Conservation (phyloP, 139 green algal species). For the Volvox africanus region DNA sequence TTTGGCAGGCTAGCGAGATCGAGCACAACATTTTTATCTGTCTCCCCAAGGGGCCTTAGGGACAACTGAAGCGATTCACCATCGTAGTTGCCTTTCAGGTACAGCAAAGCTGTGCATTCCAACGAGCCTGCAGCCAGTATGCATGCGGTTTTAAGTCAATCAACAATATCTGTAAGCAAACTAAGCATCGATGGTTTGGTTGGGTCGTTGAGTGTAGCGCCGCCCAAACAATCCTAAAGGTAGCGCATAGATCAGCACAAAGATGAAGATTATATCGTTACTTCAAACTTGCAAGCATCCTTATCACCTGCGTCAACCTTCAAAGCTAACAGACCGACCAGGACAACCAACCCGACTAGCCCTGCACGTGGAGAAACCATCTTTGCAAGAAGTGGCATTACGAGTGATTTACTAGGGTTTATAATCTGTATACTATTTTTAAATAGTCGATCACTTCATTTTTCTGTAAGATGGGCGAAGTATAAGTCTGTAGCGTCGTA, state of each 20-base stretch:
- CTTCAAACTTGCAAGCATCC: too few relatives aligned
- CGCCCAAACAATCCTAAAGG: too few relatives aligned
- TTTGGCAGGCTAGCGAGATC: background rate
- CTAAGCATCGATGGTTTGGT: too few relatives aligned
- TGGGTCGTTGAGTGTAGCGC: too few relatives aligned
- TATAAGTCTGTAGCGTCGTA: background rate
- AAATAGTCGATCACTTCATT: background rate
- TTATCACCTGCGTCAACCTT: background rate
- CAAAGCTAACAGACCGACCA: background rate
- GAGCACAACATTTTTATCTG: background rate
- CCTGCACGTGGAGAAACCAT: background rate
- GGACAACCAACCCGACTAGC: background rate
- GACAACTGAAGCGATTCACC: background rate
- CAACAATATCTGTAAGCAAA: too few relatives aligned
- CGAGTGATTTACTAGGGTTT: background rate
- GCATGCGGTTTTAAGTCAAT: background rate
- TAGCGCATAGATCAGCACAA: too few relatives aligned
- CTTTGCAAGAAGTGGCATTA: background rate
- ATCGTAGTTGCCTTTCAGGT: background rate
- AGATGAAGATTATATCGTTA: too few relatives aligned
- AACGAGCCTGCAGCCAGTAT: background rate
- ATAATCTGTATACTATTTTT: background rate
- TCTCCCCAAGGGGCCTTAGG: background rate
- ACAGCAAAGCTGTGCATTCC: background rate
- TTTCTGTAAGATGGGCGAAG: background rate